Base-by-base conservation (phyloP, 2,329 filamentous ascomycete species). In the Fusarium albidum region DNA sequence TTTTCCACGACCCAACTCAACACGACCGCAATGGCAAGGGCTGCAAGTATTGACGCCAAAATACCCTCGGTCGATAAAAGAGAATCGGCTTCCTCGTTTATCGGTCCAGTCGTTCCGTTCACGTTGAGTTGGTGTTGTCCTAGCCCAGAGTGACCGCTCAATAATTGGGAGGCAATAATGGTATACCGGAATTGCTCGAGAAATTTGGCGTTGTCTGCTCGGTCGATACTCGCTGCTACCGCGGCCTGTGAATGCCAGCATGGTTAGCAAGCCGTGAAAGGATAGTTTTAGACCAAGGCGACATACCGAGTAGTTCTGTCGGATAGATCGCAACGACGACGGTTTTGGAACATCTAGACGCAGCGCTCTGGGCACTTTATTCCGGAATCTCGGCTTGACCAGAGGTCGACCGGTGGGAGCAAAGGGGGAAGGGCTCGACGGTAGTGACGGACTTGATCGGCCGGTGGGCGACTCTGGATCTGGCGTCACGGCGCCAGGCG, bases 101-200 rank as follows among this genome's bases (percentile, higher is more conserved):
- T 28, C 13, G 55, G 27, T 3, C 57, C 41, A 18, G 15, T 47
- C 21, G 61, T 49, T 4, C 63, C 59, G 15, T 52, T 63, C 6
- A 58, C 50, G 27, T 58, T 59, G 5, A 67, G 53, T 12, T 66
- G 68, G 13, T 67, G 68, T 52, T 74, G 69, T 41, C 73, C 68
- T 13, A 72, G 49, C 33, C 83, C 84, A 5, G 84, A 82, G 62
- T 89, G 83, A 33, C 89, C 89, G 67, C 86, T 92, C 33, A 97
- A 80, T 12, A 97, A 82, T 71, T 96, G 92, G 17, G 93, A 97
- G 43, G 92, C 92, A 68, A 97, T 90, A 61, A 97, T 91, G 17
- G 91, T 89, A 75, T 97, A 97, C 59, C 93, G 90, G 68, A 97
- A 97, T 69, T 92, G 90, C 74, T 97, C 93, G 53, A 96, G 82